phyloP scores from a whole-genome alignment of 2,329 filamentous ascomycete genomes.

The Ophiocordyceps camponoti-floridani region DNA sequence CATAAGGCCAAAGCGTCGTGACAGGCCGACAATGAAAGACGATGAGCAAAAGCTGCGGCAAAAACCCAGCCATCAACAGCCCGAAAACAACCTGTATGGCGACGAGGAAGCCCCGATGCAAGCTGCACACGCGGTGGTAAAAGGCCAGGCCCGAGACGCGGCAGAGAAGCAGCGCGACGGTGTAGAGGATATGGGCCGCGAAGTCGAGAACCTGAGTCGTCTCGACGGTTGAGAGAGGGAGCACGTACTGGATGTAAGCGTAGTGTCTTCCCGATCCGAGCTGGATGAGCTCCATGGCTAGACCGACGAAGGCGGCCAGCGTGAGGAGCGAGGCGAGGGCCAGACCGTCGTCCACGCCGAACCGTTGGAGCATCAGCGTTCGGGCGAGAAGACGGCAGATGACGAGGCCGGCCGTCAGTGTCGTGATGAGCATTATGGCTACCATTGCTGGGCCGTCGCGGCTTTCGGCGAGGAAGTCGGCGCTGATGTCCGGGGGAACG shows the following conservation, averaged over 20 bases:
- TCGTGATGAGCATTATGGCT: constrained; percentile 19
- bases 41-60: constrained; percentile 29
- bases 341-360: constrained; percentile 20
- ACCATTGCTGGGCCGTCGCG: constrained; percentile 18
- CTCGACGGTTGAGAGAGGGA: constrained; percentile 20
- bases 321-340: constrained; percentile 15
- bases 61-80: constrained; percentile 21
- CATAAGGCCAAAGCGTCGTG: constrained; percentile 32
- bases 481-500: constrained; percentile 16
- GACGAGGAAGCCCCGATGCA: constrained; percentile 16
- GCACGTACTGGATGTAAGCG: constrained; percentile 26
- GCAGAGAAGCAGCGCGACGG: constrained; percentile 27
- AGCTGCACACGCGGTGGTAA: constrained; percentile 25
- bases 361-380: constrained; percentile 15
- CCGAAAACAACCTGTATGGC: constrained; percentile 17
- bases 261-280: constrained; percentile 28
- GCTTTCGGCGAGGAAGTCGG: constrained; percentile 16
- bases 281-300: constrained; percentile 24
- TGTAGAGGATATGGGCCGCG: constrained; percentile 31
- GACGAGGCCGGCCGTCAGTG: constrained; percentile 16
- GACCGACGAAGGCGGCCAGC: constrained; percentile 22
- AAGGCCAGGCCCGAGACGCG: constrained; percentile 33
- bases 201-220: constrained; percentile 29
- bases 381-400: constrained; percentile 16
- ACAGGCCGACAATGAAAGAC: constrained; percentile 33